A percentile compares a stretch with the other conserved stretches of the same genome.
These are phyloP conservation scores for Podospora pseudopauciseta DNA, from an alignment of 495 filamentous ascomycete species.

Conservation along the genomic window DNA sequence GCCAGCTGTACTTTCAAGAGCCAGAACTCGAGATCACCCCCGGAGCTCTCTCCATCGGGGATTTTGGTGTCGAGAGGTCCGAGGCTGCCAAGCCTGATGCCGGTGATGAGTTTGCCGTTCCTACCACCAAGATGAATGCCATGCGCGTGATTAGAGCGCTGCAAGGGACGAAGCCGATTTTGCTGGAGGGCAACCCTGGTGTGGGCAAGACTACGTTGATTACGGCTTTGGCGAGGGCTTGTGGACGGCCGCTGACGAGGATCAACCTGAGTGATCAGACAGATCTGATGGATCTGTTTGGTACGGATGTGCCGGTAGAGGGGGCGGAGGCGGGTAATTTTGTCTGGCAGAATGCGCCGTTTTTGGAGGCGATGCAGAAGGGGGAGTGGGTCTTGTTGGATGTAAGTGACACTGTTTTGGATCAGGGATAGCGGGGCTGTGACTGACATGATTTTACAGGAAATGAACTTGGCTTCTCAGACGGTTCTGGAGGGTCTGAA, in stretches of 20 bases:
- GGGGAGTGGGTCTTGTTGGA: conserved; percentile 96
- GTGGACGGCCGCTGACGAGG: conserved; percentile 76
- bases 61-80: conserved; percentile 62
- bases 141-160: conserved; percentile 90
- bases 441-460: conserved; percentile 33
- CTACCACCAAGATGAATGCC: conserved; percentile 82
- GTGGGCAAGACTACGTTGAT: conserved; percentile 96
- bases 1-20: conserved; percentile 56
- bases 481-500: conserved; percentile 96
- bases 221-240: conserved; percentile 71
- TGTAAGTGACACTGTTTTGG: conserved; percentile 19
- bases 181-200: conserved; percentile 92
- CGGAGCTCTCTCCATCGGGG: conserved; percentile 58
- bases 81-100: conserved; percentile 45
- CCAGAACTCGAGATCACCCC: conserved; percentile 46
- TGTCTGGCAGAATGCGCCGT: conserved; percentile 91
- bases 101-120: conserved; percentile 76
- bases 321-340: conserved; percentile 84
- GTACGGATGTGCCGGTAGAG: conserved; percentile 92
- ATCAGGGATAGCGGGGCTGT: not conserved
- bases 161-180: conserved; percentile 81
- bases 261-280: conserved; percentile 98
- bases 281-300: conserved; percentile 94
- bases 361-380: conserved; percentile 90
- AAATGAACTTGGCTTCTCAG: conserved; percentile 98